A percentile compares a stretch with the other conserved stretches of the same genome.
Conservation (phyloP, 768 basidiomycete genomes). For the Dendrothele bispora region DNA sequence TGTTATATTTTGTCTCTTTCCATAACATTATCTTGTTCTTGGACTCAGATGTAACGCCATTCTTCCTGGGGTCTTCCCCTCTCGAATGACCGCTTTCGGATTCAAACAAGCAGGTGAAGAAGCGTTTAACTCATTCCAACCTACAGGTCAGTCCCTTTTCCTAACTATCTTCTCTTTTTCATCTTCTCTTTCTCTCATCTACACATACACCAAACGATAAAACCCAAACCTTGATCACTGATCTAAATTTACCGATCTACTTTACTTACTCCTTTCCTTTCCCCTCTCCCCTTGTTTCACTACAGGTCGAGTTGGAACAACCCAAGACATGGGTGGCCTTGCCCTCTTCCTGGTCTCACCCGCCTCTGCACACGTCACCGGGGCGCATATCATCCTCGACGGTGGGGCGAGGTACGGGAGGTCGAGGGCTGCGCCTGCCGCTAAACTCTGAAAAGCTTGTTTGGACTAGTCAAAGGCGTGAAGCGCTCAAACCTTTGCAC, state of each 20-base stretch:
- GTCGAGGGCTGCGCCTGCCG: neutral
- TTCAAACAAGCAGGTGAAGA: constrained; percentile 56
- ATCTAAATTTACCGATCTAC: neutral
- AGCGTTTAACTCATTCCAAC: constrained; percentile 52
- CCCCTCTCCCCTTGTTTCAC: no score
- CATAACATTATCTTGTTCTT: no score
- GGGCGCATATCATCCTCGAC: constrained; percentile 69
- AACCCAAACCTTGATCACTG: neutral
- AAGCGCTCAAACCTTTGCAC: no score
- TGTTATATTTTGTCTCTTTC: constrained; percentile 6
- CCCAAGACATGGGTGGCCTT: constrained; percentile 72
- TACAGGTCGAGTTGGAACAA: constrained; percentile 66
- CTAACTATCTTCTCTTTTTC: constrained; percentile 1
- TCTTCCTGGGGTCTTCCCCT: constrained; percentile 82
- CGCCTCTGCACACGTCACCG: constrained; percentile 74
- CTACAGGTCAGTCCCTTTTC: constrained; percentile 55
- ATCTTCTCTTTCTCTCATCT: neutral
- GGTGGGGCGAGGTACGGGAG: constrained; percentile 50
- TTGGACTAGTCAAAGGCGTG: no score
- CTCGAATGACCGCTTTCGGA: constrained; percentile 81
- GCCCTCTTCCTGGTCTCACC: constrained; percentile 69
- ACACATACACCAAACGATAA: no score
- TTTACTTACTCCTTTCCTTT: constrained; percentile 3
- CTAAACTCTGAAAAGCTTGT: neutral
- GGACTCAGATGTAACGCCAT: constrained; percentile 82